These are phyloP conservation scores for Peronospora destructor DNA, from an alignment of 352 stramenopile species.

Conservation along the genomic window DNA sequence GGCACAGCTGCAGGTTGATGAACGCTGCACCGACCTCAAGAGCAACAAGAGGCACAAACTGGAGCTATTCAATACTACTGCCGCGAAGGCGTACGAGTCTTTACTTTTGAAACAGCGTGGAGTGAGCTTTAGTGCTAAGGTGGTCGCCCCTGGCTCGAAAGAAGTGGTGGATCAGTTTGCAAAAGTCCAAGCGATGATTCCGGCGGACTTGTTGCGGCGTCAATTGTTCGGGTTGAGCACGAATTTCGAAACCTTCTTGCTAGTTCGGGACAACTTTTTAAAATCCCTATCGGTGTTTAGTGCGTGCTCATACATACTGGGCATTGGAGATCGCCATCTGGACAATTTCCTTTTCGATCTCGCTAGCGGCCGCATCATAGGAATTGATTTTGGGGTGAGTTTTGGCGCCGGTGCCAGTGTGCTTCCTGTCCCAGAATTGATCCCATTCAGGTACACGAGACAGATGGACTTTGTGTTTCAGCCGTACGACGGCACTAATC, in stretches of 20 bases:
- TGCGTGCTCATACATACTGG: constrained; percentile 83
- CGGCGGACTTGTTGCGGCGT: constrained; percentile 63
- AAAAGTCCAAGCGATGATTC: constrained; percentile 59
- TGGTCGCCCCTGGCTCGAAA: constrained; percentile 38
- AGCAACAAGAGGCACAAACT: constrained; percentile 69
- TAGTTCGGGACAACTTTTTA: constrained; percentile 77
- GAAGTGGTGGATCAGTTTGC: constrained; percentile 53
- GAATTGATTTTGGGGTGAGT: constrained; percentile 90
- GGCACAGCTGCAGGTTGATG: constrained; percentile 53
- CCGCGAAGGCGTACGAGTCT: constrained; percentile 62
- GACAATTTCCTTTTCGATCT: constrained; percentile 89
- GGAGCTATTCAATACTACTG: constrained; percentile 69
- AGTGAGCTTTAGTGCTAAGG: constrained; percentile 59
- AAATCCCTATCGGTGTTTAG: constrained; percentile 81
- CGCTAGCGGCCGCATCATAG: constrained; percentile 64
- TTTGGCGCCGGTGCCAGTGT: constrained; percentile 82
- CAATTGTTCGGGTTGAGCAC: constrained; percentile 66
- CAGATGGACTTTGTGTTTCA: constrained; percentile 69
- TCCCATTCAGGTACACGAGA: constrained; percentile 85
- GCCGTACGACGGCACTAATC: constrained; percentile 57
- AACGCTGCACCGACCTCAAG: constrained; percentile 43
- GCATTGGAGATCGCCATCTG: constrained; percentile 88
- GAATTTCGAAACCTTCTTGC: constrained; percentile 77
- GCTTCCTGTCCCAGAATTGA: constrained; percentile 84
- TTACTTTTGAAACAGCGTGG: constrained; percentile 72